Conservation (phyloP, 768 basidiomycete genomes). For the Lentinula detonsa region DNA sequence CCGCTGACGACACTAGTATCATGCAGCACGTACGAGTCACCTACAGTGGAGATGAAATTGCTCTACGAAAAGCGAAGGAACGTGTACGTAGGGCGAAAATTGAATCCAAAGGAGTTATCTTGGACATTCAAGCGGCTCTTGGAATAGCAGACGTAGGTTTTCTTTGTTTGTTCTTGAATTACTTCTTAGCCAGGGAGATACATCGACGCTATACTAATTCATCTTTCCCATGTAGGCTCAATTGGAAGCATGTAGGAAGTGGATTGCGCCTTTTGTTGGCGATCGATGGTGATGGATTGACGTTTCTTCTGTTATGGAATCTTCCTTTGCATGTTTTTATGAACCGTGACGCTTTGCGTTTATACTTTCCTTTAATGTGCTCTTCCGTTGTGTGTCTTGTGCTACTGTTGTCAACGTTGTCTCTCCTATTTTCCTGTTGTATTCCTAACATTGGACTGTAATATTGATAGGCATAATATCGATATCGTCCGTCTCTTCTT, state of each 20-base stretch:
- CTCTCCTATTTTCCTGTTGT: background rate
- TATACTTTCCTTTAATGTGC: background rate
- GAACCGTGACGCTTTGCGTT: background rate
- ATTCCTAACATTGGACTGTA: background rate
- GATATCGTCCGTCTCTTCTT: too few relatives aligned
- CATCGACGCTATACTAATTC: background rate
- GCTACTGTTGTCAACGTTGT: background rate
- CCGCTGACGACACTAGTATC: background rate
- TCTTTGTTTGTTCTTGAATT: background rate
- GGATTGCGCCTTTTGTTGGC: background rate
- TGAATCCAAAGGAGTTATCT: constrained; percentile 1
- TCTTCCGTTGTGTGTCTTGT: background rate
- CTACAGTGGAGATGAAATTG: background rate
- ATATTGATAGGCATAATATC: background rate
- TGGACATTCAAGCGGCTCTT: constrained; percentile 1
- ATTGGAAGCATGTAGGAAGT: constrained; percentile 2
- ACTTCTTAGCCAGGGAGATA: background rate
- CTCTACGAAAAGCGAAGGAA: background rate
- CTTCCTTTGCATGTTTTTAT: background rate
- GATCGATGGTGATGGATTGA: background rate
- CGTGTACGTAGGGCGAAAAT: constrained; percentile 1
- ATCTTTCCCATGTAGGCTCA: background rate
- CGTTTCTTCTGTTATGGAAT: background rate
- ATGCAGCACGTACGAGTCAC: background rate
- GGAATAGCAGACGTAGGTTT: constrained; percentile 3